phyloP scores from a whole-genome alignment of 768 basidiomycete genomes.

The Trametes maxima region DNA sequence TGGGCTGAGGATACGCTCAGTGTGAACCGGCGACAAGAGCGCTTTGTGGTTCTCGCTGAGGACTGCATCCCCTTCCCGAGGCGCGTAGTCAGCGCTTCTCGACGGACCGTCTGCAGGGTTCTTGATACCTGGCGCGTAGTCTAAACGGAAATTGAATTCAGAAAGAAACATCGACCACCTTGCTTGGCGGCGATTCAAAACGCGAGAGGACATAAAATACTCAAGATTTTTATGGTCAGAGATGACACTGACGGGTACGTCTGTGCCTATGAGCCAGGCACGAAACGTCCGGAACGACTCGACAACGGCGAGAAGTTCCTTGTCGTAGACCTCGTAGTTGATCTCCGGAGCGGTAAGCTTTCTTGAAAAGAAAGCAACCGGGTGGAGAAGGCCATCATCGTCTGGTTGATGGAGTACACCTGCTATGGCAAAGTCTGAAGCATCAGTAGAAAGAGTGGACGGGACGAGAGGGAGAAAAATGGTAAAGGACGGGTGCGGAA shows the following conservation, averaged over 20 bases:
- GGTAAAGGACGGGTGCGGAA: conserved; percentile 24
- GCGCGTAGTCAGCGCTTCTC: conserved; percentile 25
- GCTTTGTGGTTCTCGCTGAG: conserved; percentile 4
- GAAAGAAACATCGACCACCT: conserved; percentile 22
- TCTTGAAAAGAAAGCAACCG: conserved; percentile 43
- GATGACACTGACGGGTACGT: conserved; percentile 26
- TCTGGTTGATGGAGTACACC: conserved; percentile 21
- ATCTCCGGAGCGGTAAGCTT: conserved; percentile 25
- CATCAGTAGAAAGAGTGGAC: conserved; percentile 27
- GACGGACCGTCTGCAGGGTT: conserved; percentile 27
- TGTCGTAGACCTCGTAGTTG: conserved; percentile 51
- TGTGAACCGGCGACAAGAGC: conserved; percentile 9
- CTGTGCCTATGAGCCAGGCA: conserved; percentile 32
- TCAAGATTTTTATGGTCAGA: conserved; percentile 40
- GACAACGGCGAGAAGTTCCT: conserved; percentile 52
- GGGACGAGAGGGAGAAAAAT: conserved; percentile 25
- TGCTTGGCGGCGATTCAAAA: conserved; percentile 45
- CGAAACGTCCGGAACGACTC: conserved; percentile 38
- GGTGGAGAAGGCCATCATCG: conserved; percentile 32
- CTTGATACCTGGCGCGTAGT: conserved; percentile 35
- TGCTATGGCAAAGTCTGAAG: conserved; percentile 27
- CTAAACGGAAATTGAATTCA: conserved; percentile 38
- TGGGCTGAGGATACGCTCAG: conserved; percentile 3
- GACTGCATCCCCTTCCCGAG: conserved; percentile 24
- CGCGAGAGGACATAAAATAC: conserved; percentile 44